A percentile compares a stretch with the other conserved stretches of the same genome.
Evolutionary conservation across 305 asterid genomes (phyloP).

Genomic region (Fraxinus angustifolia): DNA sequence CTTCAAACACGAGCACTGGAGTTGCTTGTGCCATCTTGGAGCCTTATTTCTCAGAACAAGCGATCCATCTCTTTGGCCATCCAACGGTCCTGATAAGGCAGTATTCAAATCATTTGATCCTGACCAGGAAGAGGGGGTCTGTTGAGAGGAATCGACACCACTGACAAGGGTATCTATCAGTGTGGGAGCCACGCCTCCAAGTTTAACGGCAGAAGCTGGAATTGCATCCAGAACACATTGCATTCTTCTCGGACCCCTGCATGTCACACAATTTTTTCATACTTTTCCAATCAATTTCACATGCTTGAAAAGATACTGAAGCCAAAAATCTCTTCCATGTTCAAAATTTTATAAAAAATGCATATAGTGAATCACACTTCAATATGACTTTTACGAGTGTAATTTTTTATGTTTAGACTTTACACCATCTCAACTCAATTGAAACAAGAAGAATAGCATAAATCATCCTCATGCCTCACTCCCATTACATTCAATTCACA

Average conservation of each 20-base stretch:
- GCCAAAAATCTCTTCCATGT: not conserved
- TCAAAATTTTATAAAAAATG: not conserved
- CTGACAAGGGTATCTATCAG: conserved; percentile 48
- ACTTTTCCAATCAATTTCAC: not conserved
- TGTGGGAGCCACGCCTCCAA: conserved; percentile 68
- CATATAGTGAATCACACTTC: not conserved
- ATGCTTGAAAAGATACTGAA: not conserved
- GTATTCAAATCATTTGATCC: conserved; percentile 43
- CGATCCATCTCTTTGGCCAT: conserved; percentile 38
- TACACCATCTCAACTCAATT: not conserved
- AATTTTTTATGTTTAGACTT: conserved; percentile 6
- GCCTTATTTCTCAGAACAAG: conserved; percentile 73
- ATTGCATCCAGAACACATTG: conserved; percentile 69
- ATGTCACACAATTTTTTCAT: not conserved
- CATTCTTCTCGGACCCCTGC: conserved; percentile 96
- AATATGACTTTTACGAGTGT: not conserved
- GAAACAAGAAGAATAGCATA: not conserved
- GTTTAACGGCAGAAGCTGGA: conserved; percentile 64
- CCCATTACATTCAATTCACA: conserved; percentile 55
- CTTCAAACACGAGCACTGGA: conserved; percentile 97
- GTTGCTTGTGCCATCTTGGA: conserved; percentile 95
- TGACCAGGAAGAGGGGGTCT: conserved; percentile 41
- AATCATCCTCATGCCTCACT: conserved; percentile 52
- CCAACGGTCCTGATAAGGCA: conserved; percentile 35
- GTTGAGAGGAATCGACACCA: conserved; percentile 40